Conservation (phyloP, 2,329 filamentous ascomycete genomes). For the Periconia sp. region DNA sequence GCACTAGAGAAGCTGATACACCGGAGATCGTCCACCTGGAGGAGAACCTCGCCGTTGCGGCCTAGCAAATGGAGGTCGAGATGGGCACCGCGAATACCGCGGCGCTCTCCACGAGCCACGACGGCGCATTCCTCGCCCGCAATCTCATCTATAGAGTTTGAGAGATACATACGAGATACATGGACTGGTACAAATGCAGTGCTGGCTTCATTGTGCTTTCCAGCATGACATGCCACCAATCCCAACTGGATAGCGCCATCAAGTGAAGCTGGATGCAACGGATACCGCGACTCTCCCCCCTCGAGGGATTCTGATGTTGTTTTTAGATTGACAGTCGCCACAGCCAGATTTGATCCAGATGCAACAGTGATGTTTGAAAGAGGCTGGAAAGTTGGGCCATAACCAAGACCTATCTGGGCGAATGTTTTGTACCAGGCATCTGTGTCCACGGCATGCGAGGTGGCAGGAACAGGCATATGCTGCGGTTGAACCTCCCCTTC, state of each 20-base stretch:
- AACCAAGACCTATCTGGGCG: not conserved
- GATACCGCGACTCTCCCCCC: slow-evolving; percentile 28
- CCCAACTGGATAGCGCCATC: slow-evolving; percentile 34
- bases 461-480: not conserved
- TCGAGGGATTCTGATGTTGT: slow-evolving; percentile 7
- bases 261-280: slow-evolving; percentile 36
- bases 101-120: slow-evolving; percentile 7
- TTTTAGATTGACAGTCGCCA: slow-evolving; percentile 12
- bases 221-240: slow-evolving; percentile 16
- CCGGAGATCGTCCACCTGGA: slow-evolving; percentile 10
- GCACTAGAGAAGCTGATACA: slow-evolving; percentile 2
- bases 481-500: not conserved
- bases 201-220: slow-evolving; percentile 11
- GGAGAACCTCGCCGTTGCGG: slow-evolving; percentile 2
- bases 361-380: not conserved
- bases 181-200: slow-evolving; percentile 15
- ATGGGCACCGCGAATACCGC: slow-evolving; percentile 11
- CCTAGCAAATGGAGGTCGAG: slow-evolving; percentile 2
- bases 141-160: slow-evolving; percentile 18
- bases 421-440: not conserved
- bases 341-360: slow-evolving; percentile 1
- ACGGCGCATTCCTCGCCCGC: slow-evolving; percentile 3
- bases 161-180: too few species aligned
- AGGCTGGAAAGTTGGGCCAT: not conserved
- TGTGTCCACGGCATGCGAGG: not conserved